Evolutionary conservation across 2,329 filamentous ascomycete species (phyloP), one percentile per base, ranked within the genome.

Genomic region (Harringtonia lauricola): DNA sequence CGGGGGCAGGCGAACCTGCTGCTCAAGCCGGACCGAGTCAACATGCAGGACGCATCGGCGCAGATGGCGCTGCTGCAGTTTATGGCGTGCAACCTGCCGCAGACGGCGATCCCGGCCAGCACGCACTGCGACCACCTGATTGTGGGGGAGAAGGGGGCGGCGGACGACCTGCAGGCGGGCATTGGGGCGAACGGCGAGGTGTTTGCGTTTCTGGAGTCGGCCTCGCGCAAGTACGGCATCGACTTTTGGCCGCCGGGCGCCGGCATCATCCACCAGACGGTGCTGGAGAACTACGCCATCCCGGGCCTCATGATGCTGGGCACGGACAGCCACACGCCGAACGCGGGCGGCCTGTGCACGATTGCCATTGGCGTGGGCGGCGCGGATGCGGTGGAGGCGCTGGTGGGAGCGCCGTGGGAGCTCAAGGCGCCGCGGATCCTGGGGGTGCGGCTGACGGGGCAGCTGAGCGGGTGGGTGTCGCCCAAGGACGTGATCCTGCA

Each of bases 71-170:
- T 98, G 51, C 70, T 98, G 55, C 92, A 98, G 66, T 98, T 98
- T 73, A 98, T 98, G 90, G 86, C 86, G 24, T 98, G 92, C 64
- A 86, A 87, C 44, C 74, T 98, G 43, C 84, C 83, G 24, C 79
- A 79, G 47, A 95, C 92, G 2, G 89, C 89, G 10, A 90, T 98
- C 40, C 92, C 92, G 12, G 90, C 92, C 39, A 95, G 89, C 62
- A 95, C 96, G 54, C 92, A 98, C 69, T 98, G 92, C 66, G 92
- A 98, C 68, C 92, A 98, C 64, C 82, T 98, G 80, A 96, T 98
- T 66, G 90, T 96, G 26, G 92, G 90, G 45, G 83, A 94, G 65
- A 84, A 81, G 59, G 92, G 92, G 47, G 92, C 90, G 30, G 82
- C 90, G 55, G 76, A 79, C 21, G 92, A 98, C 66, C 67, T 98